These are phyloP conservation scores for Cyclospora cayetanensis DNA, from an alignment of 169 alveolate genomes.

Conservation along the genomic window DNA sequence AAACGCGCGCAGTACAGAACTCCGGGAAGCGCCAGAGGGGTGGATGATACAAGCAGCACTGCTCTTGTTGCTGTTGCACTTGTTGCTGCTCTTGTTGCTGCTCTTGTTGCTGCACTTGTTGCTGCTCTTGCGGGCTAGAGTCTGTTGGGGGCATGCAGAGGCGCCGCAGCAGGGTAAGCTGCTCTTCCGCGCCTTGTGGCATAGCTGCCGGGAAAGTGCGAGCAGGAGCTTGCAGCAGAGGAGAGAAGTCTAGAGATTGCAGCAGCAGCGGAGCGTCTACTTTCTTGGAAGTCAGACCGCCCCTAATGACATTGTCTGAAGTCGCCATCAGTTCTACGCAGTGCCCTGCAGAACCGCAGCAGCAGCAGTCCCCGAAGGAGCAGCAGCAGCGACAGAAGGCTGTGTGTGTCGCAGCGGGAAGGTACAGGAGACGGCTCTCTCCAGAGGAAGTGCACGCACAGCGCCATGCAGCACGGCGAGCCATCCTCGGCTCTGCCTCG, in stretches of 20 bases:
- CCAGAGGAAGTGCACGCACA: too few relatives aligned
- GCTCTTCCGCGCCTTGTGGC: not conserved
- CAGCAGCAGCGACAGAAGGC: not conserved
- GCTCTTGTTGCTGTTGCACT: not conserved
- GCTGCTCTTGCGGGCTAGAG: not conserved
- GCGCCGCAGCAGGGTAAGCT: not conserved
- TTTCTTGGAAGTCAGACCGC: slow-evolving; percentile 94
- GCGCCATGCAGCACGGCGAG: too few relatives aligned
- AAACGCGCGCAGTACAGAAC: not conserved
- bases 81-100: not conserved
- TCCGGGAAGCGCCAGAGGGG: not conserved
- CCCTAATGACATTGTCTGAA: slow-evolving; percentile 94
- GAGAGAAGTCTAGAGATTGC: not conserved
- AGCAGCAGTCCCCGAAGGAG: not conserved
- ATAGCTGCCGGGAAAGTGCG: not conserved
- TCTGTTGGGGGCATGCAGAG: not conserved
- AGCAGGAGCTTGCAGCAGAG: not conserved
- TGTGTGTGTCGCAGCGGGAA: too few relatives aligned
- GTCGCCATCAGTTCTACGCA: slow-evolving; percentile 93
- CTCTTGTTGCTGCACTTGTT: not conserved
- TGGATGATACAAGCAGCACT: not conserved
- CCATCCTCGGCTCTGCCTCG: too few relatives aligned
- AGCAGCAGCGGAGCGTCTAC: slow-evolving; percentile 78
- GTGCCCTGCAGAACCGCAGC: slow-evolving; percentile 81
- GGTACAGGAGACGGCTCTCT: too few relatives aligned